These are phyloP conservation scores for Oemleria cerasiformis DNA, from an alignment of 306 rosid species.

Conservation along the genomic window DNA sequence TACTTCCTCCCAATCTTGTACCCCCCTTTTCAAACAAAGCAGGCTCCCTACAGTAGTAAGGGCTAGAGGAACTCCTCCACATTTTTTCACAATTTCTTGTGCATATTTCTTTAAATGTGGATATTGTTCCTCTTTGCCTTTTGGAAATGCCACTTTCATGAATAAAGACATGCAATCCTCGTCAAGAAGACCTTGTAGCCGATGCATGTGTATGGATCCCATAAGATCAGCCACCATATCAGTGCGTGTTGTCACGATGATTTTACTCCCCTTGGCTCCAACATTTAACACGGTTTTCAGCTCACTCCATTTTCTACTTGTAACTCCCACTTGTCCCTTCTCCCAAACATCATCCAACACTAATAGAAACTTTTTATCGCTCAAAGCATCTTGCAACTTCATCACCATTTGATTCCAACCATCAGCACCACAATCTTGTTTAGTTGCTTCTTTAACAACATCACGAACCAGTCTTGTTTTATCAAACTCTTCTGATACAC, in stretches of 20 bases:
- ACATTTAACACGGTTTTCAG: neutral
- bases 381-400: too few relatives aligned
- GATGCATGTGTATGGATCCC: too few relatives aligned
- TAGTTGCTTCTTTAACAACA: too few relatives aligned
- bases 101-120: constrained; percentile 12
- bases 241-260: constrained; percentile 17
- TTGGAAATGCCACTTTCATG: constrained; percentile 25
- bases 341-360: constrained; percentile 28
- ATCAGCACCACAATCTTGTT: too few relatives aligned
- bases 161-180: constrained; percentile 20
- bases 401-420: too few relatives aligned
- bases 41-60: constrained; percentile 27
- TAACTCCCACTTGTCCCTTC: neutral
- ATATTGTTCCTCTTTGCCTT: neutral
- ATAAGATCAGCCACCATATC: too few relatives aligned
- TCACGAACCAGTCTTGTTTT: too few relatives aligned
- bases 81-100: constrained; percentile 25
- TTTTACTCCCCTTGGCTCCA: constrained; percentile 20
- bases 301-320: neutral
- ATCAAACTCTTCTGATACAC: too few relatives aligned
- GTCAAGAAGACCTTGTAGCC: neutral
- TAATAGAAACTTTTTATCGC: constrained; percentile 23
- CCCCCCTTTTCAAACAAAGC: neutral
- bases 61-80: constrained; percentile 31
- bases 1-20: too few relatives aligned